These are phyloP conservation scores for Magnaporthiopsis rhizophila DNA, from an alignment of 2,329 filamentous ascomycete genomes.

Conservation along the genomic window DNA sequence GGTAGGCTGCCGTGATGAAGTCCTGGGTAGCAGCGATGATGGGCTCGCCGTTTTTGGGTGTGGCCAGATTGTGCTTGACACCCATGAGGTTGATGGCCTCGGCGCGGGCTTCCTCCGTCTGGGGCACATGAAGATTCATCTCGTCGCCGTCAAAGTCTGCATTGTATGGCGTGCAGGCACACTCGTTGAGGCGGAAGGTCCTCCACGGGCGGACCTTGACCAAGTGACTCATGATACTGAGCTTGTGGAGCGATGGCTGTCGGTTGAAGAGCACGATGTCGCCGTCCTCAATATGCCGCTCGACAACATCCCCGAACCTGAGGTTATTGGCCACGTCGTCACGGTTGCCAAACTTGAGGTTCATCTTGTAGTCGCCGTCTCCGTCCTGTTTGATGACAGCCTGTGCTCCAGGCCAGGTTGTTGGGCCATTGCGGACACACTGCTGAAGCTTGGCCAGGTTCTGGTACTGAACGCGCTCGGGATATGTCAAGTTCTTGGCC, in stretches of 20 bases:
- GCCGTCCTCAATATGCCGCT: slow-evolving; percentile 89
- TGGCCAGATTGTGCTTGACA: slow-evolving; percentile 91
- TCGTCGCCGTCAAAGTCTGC: slow-evolving; percentile 98
- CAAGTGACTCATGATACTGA: slow-evolving; percentile 94
- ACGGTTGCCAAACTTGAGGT: slow-evolving; percentile 67
- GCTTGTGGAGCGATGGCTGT: slow-evolving; percentile 94
- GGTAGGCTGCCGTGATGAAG: slow-evolving; percentile 92
- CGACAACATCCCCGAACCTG: slow-evolving; percentile 77
- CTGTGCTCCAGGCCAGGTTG: slow-evolving; percentile 82
- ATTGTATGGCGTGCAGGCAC: slow-evolving; percentile 96
- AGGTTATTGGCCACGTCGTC: slow-evolving; percentile 66
- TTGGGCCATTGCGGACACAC: slow-evolving; percentile 67
- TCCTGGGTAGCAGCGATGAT: slow-evolving; percentile 99
- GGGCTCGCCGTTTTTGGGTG: slow-evolving; percentile 94
- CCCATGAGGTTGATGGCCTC: slow-evolving; percentile 97
- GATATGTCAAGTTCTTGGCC: slow-evolving; percentile 95
- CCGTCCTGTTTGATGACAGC: slow-evolving; percentile 59
- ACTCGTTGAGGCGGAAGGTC: slow-evolving; percentile 95
- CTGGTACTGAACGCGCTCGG: slow-evolving; percentile 75
- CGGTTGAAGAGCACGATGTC: slow-evolving; percentile 98
- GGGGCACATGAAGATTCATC: slow-evolving; percentile 97
- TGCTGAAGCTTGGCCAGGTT: slow-evolving; percentile 76
- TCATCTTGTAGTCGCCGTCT: slow-evolving; percentile 59
- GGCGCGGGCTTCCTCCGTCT: slow-evolving; percentile 91
- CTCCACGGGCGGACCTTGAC: slow-evolving; percentile 91